Percentiles rank a stretch among this genome's conserved stretches.
phyloP scores from a whole-genome alignment of 768 basidiomycete species.

The Mrakia blollopis region DNA sequence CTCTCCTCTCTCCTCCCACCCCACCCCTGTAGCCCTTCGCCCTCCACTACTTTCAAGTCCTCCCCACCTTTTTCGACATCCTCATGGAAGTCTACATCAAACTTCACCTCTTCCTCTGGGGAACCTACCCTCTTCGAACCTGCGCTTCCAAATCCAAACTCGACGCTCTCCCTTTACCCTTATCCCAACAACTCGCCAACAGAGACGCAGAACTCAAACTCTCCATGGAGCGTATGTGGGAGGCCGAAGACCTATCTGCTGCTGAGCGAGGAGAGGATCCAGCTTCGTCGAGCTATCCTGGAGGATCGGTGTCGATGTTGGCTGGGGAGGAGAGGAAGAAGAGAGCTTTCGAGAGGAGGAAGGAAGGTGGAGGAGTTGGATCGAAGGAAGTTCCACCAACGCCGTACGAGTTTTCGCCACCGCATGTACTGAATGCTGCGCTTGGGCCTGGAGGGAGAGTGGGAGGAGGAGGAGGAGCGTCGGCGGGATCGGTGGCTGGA shows the following conservation, averaged over 20 bases:
- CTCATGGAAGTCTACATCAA: constrained; percentile 26
- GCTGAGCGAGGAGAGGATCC: not conserved
- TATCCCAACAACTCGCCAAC: constrained; percentile 6
- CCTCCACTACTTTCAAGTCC: constrained; percentile 27
- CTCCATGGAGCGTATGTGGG: not conserved
- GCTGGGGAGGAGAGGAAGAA: not conserved
- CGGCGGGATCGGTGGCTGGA: not conserved
- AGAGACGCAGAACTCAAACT: constrained; percentile 1
- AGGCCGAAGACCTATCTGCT: not conserved
- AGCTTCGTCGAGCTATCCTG: no score
- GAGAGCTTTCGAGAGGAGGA: not conserved
- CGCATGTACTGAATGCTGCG: not conserved
- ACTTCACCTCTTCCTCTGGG: constrained; percentile 12
- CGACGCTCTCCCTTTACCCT: constrained; percentile 6
- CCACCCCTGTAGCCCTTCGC: constrained; percentile 12
- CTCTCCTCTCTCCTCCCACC: not conserved
- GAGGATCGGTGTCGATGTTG: no score
- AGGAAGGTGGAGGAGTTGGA: not conserved
- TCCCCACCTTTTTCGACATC: constrained; percentile 29
- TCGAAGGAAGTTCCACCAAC: not conserved
- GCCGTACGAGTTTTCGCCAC: not conserved
- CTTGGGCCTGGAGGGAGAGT: not conserved
- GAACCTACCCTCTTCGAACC: not conserved
- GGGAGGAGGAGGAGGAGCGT: not conserved
- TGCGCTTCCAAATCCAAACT: constrained; percentile 16